phyloP scores from a whole-genome alignment of 371 early-diverging fungal species.

The Amoeboaphelidium protococcarum region DNA sequence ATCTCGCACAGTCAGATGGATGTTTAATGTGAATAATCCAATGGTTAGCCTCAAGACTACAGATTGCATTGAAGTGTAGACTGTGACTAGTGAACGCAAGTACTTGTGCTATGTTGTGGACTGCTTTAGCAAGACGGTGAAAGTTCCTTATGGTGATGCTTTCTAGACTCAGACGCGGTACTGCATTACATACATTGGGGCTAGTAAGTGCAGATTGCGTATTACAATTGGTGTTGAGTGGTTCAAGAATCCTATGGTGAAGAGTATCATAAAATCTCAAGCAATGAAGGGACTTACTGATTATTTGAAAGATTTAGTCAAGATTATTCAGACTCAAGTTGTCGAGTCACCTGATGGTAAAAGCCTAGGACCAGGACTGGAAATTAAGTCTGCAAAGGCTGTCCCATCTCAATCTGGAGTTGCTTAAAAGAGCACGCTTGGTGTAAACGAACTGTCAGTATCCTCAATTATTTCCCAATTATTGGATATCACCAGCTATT shows the following conservation, averaged over 20 bases:
- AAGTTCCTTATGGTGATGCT: slow-evolving; percentile 51
- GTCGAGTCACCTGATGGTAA: no score
- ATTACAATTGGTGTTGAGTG: slow-evolving; percentile 11
- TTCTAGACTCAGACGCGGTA: slow-evolving; percentile 44
- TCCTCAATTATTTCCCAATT: no score
- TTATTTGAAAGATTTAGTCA: background rate
- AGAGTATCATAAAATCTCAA: slow-evolving; percentile 4
- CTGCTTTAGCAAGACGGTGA: slow-evolving; percentile 27
- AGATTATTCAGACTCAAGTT: background rate
- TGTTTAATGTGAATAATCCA: background rate
- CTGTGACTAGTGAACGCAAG: background rate
- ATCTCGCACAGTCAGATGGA: background rate
- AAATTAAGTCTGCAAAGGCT: no score
- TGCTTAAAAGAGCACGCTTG: no score
- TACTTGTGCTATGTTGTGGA: slow-evolving; percentile 11
- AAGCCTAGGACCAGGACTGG: no score
- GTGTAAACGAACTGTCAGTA: no score
- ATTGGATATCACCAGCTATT: no score
- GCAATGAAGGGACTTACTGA: background rate
- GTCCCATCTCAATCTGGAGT: no score
- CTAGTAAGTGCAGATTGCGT: slow-evolving; percentile 7
- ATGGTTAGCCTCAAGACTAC: background rate
- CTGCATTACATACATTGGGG: slow-evolving; percentile 42
- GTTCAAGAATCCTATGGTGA: slow-evolving; percentile 13
- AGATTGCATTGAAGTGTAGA: background rate